Conservation (phyloP, 495 filamentous ascomycete species). For the Neurospora sp. region DNA sequence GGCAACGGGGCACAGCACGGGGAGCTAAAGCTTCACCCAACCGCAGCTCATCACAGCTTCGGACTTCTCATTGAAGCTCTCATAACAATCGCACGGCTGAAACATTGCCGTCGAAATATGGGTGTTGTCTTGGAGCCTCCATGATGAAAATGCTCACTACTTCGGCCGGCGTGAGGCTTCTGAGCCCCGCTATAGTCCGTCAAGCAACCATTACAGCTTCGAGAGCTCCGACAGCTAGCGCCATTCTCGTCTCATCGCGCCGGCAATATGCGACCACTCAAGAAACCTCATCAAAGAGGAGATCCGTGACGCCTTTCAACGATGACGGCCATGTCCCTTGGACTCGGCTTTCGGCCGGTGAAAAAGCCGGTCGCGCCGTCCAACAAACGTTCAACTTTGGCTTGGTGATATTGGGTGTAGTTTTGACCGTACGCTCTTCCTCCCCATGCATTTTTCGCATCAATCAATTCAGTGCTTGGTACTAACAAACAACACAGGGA, state of each 20-base stretch:
- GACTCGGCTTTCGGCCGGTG: slow-evolving; percentile 57
- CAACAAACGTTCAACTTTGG: slow-evolving; percentile 85
- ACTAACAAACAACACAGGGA: no score
- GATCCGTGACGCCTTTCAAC: slow-evolving; percentile 67
- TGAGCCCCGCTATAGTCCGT: slow-evolving; percentile 6
- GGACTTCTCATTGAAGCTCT: background rate
- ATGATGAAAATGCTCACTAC: slow-evolving; percentile 16
- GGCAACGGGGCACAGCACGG: slow-evolving; percentile 7
- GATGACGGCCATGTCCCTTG: slow-evolving; percentile 75
- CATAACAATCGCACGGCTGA: background rate
- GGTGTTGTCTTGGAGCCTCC: slow-evolving; percentile 14
- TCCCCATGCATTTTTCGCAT: no score
- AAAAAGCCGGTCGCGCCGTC: slow-evolving; percentile 78
- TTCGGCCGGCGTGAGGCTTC: background rate
- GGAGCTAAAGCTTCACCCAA: slow-evolving; percentile 3
- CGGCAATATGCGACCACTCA: slow-evolving; percentile 22
- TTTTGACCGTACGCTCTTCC: slow-evolving; percentile 53
- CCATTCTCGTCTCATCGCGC: slow-evolving; percentile 9
- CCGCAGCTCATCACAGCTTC: background rate
- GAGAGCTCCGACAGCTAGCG: background rate
- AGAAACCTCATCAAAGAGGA: slow-evolving; percentile 29
- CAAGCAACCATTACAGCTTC: background rate
- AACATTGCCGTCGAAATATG: slow-evolving; percentile 15
- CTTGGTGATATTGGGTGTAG: slow-evolving; percentile 62
- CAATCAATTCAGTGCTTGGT: no score